Percentiles rank a stretch among this genome's conserved stretches.
phyloP scores from a whole-genome alignment of 306 rosid species.

The Cyamopsis tetragonoloba region DNA sequence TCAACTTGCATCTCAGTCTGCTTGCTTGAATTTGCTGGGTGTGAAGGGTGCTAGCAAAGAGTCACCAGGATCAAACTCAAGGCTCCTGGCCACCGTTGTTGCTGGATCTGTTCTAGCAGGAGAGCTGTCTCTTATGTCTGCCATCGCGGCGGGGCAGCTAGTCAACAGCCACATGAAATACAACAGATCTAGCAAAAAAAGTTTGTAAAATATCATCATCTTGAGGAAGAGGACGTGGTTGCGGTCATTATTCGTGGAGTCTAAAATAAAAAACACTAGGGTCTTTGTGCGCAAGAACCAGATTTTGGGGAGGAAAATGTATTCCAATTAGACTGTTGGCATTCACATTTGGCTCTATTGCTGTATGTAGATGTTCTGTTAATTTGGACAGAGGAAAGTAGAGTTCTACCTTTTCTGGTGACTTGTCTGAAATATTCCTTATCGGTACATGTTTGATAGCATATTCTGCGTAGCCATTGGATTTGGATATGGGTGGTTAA shows the following conservation, averaged over 20 bases:
- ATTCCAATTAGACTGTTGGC: conserved; percentile 14
- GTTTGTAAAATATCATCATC: conserved; percentile 33
- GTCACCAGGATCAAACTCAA: conserved; percentile 61
- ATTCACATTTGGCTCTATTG: conserved; percentile 20
- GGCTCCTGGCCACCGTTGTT: conserved; percentile 62
- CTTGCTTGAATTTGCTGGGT: conserved; percentile 74
- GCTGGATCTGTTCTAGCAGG: conserved; percentile 73
- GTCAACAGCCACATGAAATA: conserved; percentile 81
- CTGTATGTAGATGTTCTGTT: conserved; percentile 21
- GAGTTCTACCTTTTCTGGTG: neutral
- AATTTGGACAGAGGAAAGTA: conserved; percentile 22
- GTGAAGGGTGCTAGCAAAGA: conserved; percentile 73
- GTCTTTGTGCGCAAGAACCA: neutral
- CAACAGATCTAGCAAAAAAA: conserved; percentile 62
- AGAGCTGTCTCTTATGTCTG: conserved; percentile 73
- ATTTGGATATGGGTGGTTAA: conserved; percentile 27
- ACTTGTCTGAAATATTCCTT: conserved; percentile 11
- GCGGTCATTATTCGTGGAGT: conserved; percentile 19
- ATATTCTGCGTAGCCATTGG: conserved; percentile 6
- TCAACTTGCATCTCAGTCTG: conserved; percentile 81
- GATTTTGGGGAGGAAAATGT: conserved; percentile 13
- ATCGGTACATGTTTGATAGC: conserved; percentile 16
- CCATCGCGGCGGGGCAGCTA: conserved; percentile 71
- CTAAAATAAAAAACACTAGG: conserved; percentile 17
- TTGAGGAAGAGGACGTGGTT: conserved; percentile 15